phyloP scores from a whole-genome alignment of 2,329 filamentous ascomycete species.

The Neophaeococcomyces aloes region DNA sequence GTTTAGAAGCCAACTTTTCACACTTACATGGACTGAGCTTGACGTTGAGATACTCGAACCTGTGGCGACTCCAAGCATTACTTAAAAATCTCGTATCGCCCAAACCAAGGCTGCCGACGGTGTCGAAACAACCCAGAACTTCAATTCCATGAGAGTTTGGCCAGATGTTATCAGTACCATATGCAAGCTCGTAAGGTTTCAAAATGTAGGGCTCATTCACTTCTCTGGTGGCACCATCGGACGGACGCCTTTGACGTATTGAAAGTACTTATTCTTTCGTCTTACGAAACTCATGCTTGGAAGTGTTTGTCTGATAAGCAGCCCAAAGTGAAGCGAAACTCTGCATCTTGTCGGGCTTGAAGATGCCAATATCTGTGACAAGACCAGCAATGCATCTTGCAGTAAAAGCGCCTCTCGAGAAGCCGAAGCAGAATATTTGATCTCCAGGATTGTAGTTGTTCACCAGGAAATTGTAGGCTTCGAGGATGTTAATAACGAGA shows the following conservation, averaged over 20 bases:
- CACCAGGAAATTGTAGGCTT: constrained; percentile 23
- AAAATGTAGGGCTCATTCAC: not conserved
- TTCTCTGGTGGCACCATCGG: not conserved
- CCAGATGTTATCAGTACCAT: not conserved
- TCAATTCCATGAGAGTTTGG: constrained; percentile 9
- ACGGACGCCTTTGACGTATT: not conserved
- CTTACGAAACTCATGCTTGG: not conserved
- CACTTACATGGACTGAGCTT: constrained; percentile 2
- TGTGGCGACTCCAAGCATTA: not conserved
- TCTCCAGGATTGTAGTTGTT: constrained; percentile 34
- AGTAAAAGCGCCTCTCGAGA: constrained; percentile 39
- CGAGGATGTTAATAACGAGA: constrained; percentile 15
- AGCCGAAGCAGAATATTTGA: constrained; percentile 41
- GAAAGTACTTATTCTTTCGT: not conserved
- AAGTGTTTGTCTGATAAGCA: not conserved
- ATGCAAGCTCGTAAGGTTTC: not conserved
- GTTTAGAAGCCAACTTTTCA: too few relatives aligned
- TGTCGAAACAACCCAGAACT: constrained; percentile 28
- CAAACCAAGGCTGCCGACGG: constrained; percentile 25
- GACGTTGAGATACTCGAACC: constrained; percentile 3
- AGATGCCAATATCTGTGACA: constrained; percentile 36
- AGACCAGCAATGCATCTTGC: constrained; percentile 37
- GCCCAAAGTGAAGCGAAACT: not conserved
- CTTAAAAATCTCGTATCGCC: not conserved
- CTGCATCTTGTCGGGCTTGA: constrained; percentile 9